phyloP scores from a whole-genome alignment of 139 green algal genomes.

The Micractinium sp. region DNA sequence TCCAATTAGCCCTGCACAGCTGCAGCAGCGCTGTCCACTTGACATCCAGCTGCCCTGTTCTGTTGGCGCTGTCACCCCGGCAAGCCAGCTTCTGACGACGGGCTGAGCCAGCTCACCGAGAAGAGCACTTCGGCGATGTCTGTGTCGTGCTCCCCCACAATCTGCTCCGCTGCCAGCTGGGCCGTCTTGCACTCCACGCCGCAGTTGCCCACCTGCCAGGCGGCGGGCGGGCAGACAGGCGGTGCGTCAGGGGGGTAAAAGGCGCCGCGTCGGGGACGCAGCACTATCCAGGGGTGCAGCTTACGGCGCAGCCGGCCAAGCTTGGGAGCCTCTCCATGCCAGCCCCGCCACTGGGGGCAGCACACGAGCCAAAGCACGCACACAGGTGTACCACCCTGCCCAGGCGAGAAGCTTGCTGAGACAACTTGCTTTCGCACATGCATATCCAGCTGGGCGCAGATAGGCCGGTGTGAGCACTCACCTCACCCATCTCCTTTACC shows the following conservation, averaged over 20 bases:
- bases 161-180: constrained; percentile 65
- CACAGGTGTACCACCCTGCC: too few relatives aligned
- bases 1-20: too few relatives aligned
- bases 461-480: not conserved
- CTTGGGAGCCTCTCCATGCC: too few relatives aligned
- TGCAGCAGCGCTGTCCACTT: too few relatives aligned
- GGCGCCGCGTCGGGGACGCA: too few relatives aligned
- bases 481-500: constrained; percentile 64
- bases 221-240: not conserved
- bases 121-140: constrained; percentile 71
- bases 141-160: constrained; percentile 73
- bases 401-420: too few relatives aligned
- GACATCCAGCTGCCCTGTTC: too few relatives aligned
- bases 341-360: too few relatives aligned
- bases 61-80: not conserved
- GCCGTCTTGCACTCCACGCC: constrained; percentile 81
- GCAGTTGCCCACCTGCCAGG: constrained; percentile 54
- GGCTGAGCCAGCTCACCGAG: constrained; percentile 14
- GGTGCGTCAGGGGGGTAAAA: not conserved
- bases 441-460: too few relatives aligned
- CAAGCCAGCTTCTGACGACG: not conserved
- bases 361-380: too few relatives aligned
- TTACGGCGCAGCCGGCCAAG: not conserved
- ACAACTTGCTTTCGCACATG: too few relatives aligned
- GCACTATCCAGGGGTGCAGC: not conserved